Evolutionary conservation across 108 stramenopile species (phyloP), one percentile per base, ranked within the genome.

Genomic region (Nannochloropsis salina): DNA sequence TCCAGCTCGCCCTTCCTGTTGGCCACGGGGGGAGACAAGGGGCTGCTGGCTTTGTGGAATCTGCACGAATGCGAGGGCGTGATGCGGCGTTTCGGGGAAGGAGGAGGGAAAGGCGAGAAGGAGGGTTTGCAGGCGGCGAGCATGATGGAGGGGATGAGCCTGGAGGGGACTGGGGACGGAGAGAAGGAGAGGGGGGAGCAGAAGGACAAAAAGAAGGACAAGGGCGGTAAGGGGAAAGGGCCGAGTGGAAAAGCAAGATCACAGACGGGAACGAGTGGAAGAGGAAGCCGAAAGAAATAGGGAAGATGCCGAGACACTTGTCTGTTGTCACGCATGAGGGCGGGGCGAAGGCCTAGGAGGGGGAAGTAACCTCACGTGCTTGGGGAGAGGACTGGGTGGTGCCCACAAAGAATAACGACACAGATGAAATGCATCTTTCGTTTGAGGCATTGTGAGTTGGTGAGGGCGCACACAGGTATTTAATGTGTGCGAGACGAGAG

Each of bases 1-100:
- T 31, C 31, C 61, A 74, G 86, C 18, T 83, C 89, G 31, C 82
- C 89, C 82, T 89, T 89, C 79, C 89, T 89, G 44, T 80, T 89
- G 83, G 89, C 89, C 22, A 89, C 89, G 21, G 89, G 82, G 4
- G 89, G 89, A 18, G 86, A 85, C 83, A 89, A 89, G 86, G 89
- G 89, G 31, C 89, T 86, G 81, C 83, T 89, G 82, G 61, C 45
- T 6, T 22, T 41, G 21, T 83, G 45, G n/a, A 18, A 41, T 43
- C 8, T n/a, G 31, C 83, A 83, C 45, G 44, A n/a, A 10, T 22
- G 44, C 22, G n/a, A 83, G 42, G 21, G 41, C 6, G 41, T 41
- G 42, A 83, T 41, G 83, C 83, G 41, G 2, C 31, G 45, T 4
- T 45, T 41, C 4, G 22, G 44, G 11, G 83, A 43, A 18, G 44